Conservation (phyloP, 768 basidiomycete species). For the Kwoniella mangroviensis region DNA sequence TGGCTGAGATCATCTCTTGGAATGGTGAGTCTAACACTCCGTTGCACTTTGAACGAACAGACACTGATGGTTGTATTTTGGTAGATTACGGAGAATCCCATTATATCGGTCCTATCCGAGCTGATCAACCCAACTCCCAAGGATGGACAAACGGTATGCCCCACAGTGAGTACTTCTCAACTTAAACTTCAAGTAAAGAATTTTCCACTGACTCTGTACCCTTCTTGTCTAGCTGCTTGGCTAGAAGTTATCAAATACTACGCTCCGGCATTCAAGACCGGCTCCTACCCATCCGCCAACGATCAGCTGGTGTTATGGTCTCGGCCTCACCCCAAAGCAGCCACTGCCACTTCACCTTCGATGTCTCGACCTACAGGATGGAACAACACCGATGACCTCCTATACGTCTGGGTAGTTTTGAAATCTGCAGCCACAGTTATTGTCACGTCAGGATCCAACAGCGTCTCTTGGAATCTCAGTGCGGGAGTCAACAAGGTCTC, state of each 20-base stretch:
- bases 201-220: too few relatives aligned
- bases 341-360: slow-evolving; percentile 41
- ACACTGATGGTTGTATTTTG: not conserved
- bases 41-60: not conserved
- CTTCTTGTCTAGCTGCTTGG: slow-evolving; percentile 29
- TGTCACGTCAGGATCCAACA: slow-evolving; percentile 35
- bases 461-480: slow-evolving; percentile 35
- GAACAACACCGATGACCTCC: slow-evolving; percentile 50
- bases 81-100: slow-evolving; percentile 54
- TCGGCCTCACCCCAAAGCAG: slow-evolving; percentile 53
- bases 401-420: slow-evolving; percentile 51
- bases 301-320: slow-evolving; percentile 54
- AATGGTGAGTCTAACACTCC: slow-evolving; percentile 52
- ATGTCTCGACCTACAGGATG: slow-evolving; percentile 33
- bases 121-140: slow-evolving; percentile 52
- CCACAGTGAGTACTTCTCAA: slow-evolving; percentile 33
- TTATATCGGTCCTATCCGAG: slow-evolving; percentile 51
- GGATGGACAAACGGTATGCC: slow-evolving; percentile 54
- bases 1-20: slow-evolving; percentile 59
- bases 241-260: slow-evolving; percentile 45
- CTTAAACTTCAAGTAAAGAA: too few relatives aligned
- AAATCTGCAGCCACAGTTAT: slow-evolving; percentile 37
- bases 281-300: slow-evolving; percentile 44
- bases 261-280: slow-evolving; percentile 56
- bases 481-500: slow-evolving; percentile 46